Base-by-base conservation (phyloP, 164 flowering plant species). In the Tetrastigma voinierianum region DNA sequence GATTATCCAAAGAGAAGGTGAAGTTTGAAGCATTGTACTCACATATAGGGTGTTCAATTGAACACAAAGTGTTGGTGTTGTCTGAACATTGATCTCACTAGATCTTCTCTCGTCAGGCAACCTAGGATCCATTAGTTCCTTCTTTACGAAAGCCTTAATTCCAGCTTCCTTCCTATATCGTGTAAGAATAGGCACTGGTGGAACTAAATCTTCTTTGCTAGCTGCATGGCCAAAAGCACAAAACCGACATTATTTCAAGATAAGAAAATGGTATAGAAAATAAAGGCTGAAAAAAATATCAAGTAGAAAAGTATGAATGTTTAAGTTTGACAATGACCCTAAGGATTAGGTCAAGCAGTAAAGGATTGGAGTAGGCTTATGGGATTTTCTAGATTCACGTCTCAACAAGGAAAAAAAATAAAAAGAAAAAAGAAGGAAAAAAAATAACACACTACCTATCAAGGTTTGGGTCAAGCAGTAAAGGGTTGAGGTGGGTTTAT, bases 111-210 rank as follows among this genome's bases (percentile, higher is more conserved):
- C 84, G 72, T 96, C 95, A 53, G 93, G 86, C 61, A 87, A 69
- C 81, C 85, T 83, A 58, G 86, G 80, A 65, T 96, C 98, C 72
- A 75, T 62, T 48, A 80, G 47, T 75, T 96, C 98, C 81, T 88
- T 93, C 83, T 90, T 96, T 32, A 93, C 95, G 78, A 96, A 93
- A 66, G 96, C 94, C 69, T 91, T 96, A 59, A 96, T 87, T 75
- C 91, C 99, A 84, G 66, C 64, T 77, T 90, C 99, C 78, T 80
- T 96, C 64, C 69, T 82, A 86, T 89, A 88, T 73, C 99, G 78
- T 13, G 99, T 93, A 54, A 96, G 91, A 67, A 87, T 74, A 44
- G 99, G 99, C 65, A 80, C 82, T 58, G 98, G 98, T 65, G 99
- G 99, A 77, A 93, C 78, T 71, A 96, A 67, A 68, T 96, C 99